A percentile compares a stretch with the other conserved stretches of the same genome.
Conservation (phyloP, 345 rosid genomes). For the Raphanus sativus region DNA sequence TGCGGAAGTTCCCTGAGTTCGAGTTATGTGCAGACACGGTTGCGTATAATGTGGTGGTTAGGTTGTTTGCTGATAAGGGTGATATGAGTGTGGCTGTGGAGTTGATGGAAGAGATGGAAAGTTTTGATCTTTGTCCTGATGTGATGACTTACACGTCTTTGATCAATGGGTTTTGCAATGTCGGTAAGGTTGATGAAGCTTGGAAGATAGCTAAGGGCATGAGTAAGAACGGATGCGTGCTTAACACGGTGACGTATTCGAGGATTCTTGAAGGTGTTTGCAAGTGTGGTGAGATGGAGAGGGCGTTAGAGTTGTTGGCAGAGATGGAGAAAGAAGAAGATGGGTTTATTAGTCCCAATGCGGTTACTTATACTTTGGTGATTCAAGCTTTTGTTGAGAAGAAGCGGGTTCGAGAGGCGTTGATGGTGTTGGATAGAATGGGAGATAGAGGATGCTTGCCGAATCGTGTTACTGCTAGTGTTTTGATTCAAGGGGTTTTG, state of each 20-base stretch:
- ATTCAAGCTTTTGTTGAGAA: slow-evolving; percentile 62
- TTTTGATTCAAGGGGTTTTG: slow-evolving; percentile 64
- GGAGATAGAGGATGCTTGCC: slow-evolving; percentile 56
- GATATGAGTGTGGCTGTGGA: slow-evolving; percentile 54
- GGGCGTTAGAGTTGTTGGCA: slow-evolving; percentile 56
- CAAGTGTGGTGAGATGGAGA: slow-evolving; percentile 52
- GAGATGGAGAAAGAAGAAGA: slow-evolving; percentile 75
- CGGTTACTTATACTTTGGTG: slow-evolving; percentile 64
- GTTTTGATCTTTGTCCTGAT: slow-evolving; percentile 61
- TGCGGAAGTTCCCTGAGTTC: slow-evolving; percentile 69
- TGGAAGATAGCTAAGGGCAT: slow-evolving; percentile 51
- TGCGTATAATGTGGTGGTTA: slow-evolving; percentile 61
- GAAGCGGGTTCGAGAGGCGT: slow-evolving; percentile 54
- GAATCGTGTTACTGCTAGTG: slow-evolving; percentile 65
- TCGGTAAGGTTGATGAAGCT: slow-evolving; percentile 65
- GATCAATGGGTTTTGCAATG: slow-evolving; percentile 71
- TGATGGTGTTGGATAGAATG: slow-evolving; percentile 73
- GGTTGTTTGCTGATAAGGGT: slow-evolving; percentile 64
- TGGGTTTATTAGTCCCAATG: slow-evolving; percentile 48
- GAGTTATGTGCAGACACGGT: slow-evolving; percentile 48
- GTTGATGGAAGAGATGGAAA: slow-evolving; percentile 73
- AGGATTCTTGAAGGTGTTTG: slow-evolving; percentile 68
- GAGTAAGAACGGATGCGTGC: slow-evolving; percentile 55
- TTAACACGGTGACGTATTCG: slow-evolving; percentile 65
- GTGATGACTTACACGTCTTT: slow-evolving; percentile 56